Evolutionary conservation across 768 basidiomycete species (phyloP), one percentile per base, ranked within the genome.

Genomic region (Podaxis sp.): DNA sequence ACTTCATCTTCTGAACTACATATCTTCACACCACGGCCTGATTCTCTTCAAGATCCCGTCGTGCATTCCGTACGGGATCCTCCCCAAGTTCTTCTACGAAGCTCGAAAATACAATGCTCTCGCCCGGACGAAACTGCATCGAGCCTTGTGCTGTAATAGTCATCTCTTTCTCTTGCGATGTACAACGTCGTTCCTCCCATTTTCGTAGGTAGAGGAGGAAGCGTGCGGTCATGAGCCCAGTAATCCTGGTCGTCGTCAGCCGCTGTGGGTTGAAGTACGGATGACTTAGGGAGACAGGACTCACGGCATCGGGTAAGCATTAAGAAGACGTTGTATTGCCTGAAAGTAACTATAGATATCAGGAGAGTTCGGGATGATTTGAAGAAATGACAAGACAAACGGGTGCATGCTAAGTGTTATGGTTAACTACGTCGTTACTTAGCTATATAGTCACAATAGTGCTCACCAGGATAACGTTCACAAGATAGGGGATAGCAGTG

Each of bases 231-330:
- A 56, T 40, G 13, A 56, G 36, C 12, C 54, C 54, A 22, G 54
- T 56, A 8, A 56, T 56, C 15, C 54, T 56, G 36, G 3, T 40
- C 24, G 3, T 6, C 8, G 4, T 50, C 22, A 28, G 2, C 13
- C 26, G 10, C 11, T 7, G 41, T 44, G 22, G 3, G 12, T 4
- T 17, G 15, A 10, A 53, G 51, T 20, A 15, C 7, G 10, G 6
- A 17, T 28, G 40, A 7, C 1, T 46, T 17, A 46, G n/a, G 5
- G 7, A 6, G 15, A 17, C 15, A 22, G 3, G 10, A 57, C 56
- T 12, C 12, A 57, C 56, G 56, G 56, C 56, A 57, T 57, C 3
- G 56, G 56, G 28, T 57, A 57, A 7, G 56, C 56, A 46, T 57
- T 57, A 13, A 57, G 56, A 20, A 57, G 56, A 30, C 56, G 56